Evolutionary conservation across 495 filamentous ascomycete species (phyloP).

Genomic region (Penicillium salamii): DNA sequence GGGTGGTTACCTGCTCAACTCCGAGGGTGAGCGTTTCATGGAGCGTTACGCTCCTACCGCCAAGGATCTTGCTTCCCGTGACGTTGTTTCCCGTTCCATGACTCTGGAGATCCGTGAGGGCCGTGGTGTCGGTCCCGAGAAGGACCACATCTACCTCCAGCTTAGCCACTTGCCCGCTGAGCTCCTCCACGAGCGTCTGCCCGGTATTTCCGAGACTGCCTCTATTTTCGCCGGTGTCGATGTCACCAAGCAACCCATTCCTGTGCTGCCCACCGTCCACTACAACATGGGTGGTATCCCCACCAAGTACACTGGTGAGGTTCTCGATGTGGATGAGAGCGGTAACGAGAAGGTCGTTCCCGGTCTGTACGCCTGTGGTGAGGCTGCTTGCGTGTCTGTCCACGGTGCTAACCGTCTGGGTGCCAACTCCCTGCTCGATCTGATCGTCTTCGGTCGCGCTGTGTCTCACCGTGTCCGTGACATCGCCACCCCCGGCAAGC

Average conservation of each 20-base stretch:
- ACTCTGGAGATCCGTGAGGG: conserved; percentile 96
- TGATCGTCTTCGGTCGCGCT: conserved; percentile 95
- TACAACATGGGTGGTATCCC: conserved; percentile 99
- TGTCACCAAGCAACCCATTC: conserved; percentile 93
- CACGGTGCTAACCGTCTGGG: conserved; percentile 97
- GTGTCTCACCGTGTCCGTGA: conserved; percentile 95
- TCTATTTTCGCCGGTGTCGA: conserved; percentile 96
- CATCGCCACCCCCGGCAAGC: conserved; percentile 74
- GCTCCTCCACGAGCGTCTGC: conserved; percentile 90
- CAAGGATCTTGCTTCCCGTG: conserved; percentile 91
- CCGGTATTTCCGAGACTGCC: conserved; percentile 97
- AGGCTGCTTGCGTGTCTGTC: conserved; percentile 95
- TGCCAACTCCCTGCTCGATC: conserved; percentile 95
- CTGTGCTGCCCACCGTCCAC: conserved; percentile 94
- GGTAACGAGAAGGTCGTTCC: conserved; percentile 92
- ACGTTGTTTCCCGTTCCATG: conserved; percentile 95
- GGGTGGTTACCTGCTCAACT: conserved; percentile 95
- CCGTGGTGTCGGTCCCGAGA: conserved; percentile 91
- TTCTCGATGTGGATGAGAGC: conserved; percentile 74
- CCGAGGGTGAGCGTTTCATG: conserved; percentile 98
- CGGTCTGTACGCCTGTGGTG: conserved; percentile 93
- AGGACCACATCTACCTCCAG: conserved; percentile 97
- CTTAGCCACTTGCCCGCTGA: conserved; percentile 89
- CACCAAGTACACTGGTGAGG: conserved; percentile 94
- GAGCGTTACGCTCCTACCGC: conserved; percentile 96